Evolutionary conservation across 768 basidiomycete species (phyloP).

Genomic region (Pleurotus cornucopiae): DNA sequence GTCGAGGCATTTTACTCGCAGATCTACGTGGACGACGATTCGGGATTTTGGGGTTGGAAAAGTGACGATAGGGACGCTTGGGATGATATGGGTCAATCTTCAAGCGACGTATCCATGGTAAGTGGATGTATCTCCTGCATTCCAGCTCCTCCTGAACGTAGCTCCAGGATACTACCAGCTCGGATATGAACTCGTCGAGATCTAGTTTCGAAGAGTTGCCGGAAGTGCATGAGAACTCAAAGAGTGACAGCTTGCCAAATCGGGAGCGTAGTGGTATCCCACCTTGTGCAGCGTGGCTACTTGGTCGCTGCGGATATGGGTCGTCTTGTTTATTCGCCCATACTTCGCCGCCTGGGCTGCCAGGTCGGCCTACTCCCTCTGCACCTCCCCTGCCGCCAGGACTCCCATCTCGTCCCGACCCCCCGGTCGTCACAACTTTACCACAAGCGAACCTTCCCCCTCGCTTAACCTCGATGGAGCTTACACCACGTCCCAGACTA

Average conservation of each 20-base stretch:
- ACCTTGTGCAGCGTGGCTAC: not conserved
- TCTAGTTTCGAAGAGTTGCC: too few species aligned
- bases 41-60: constrained; percentile 6
- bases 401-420: not conserved
- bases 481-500: too few species aligned
- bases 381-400: not conserved
- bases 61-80: not conserved
- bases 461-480: too few species aligned
- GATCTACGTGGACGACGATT: not conserved
- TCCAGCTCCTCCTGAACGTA: not conserved
- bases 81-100: not conserved
- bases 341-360: not conserved
- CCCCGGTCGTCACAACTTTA: too few species aligned
- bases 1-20: not conserved
- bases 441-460: too few species aligned
- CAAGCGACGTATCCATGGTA: not conserved
- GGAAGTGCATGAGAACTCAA: not conserved
- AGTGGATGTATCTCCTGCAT: not conserved
- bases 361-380: not conserved
- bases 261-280: not conserved
- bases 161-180: not conserved
- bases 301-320: not conserved
- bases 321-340: not conserved
- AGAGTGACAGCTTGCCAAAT: not conserved
- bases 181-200: not conserved